Conservation (phyloP, 805 yeast species). For the Candida tibetensis region DNA sequence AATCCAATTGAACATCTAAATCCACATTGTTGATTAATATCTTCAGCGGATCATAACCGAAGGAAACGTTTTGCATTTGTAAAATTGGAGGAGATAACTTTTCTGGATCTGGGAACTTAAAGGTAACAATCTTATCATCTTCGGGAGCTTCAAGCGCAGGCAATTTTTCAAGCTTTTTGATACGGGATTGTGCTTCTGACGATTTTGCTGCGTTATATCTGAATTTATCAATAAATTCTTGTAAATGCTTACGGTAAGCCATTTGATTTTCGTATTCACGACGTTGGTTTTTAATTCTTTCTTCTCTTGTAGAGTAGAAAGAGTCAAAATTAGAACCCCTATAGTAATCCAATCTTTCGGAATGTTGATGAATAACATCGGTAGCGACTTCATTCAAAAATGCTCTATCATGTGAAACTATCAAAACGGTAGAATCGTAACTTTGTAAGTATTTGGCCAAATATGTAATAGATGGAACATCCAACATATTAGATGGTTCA, state of each 20-base stretch:
- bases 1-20: constrained; percentile 86
- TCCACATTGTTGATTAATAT: constrained; percentile 75
- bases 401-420: constrained; percentile 97
- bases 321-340: constrained; percentile 91
- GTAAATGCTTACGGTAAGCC: constrained; percentile 93
- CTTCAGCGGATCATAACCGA: constrained; percentile 72
- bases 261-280: constrained; percentile 97
- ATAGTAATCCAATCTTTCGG: constrained; percentile 94
- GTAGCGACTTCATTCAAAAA: constrained; percentile 97
- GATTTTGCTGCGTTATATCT: constrained; percentile 98
- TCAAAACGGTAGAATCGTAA: constrained; percentile 88
- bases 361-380: constrained; percentile 96
- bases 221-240: constrained; percentile 91
- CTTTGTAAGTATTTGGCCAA: constrained; percentile 85
- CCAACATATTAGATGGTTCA: constrained; percentile 99
- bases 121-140: constrained; percentile 79
- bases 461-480: constrained; percentile 96
- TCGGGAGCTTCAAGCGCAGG: constrained; percentile 94
- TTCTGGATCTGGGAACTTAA: constrained; percentile 95
- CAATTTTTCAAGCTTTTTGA: constrained; percentile 91
- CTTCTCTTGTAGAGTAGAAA: constrained; percentile 91
- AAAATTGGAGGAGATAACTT: constrained; percentile 89
- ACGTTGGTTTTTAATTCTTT: constrained; percentile 86
- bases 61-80: constrained; percentile 80
- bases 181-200: constrained; percentile 96